Percentiles rank a stretch among this genome's conserved stretches.
Evolutionary conservation across 2,329 filamentous ascomycete species (phyloP).

Genomic region (Arthrobotrys iridis): DNA sequence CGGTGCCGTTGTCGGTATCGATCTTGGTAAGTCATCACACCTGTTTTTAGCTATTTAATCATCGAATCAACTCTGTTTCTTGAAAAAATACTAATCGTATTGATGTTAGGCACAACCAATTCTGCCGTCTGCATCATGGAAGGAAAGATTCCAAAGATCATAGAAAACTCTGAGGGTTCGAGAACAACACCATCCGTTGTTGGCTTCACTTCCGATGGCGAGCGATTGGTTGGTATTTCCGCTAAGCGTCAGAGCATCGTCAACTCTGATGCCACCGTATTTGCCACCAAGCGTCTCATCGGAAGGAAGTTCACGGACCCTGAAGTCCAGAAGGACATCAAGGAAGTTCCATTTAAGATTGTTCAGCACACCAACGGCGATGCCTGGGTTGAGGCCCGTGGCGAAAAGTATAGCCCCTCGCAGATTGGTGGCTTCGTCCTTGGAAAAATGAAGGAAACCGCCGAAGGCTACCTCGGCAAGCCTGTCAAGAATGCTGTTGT

Average conservation of each 20-base stretch:
- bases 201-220: slow-evolving; percentile 92
- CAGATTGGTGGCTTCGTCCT: slow-evolving; percentile 97
- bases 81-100: slow-evolving; percentile 10
- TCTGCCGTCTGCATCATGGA: slow-evolving; percentile 98
- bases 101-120: slow-evolving; percentile 80
- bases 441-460: slow-evolving; percentile 99
- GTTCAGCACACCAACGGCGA: slow-evolving; percentile 96
- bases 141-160: slow-evolving; percentile 93
- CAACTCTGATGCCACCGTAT: slow-evolving; percentile 98
- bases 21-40: slow-evolving; percentile 75
- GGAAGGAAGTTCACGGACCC: slow-evolving; percentile 93
- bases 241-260: slow-evolving; percentile 98
- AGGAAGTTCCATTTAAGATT: slow-evolving; percentile 98
- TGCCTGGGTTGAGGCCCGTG: slow-evolving; percentile 92
- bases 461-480: slow-evolving; percentile 90
- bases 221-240: slow-evolving; percentile 94
- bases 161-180: slow-evolving; percentile 95
- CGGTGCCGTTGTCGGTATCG: slow-evolving; percentile 96
- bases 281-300: slow-evolving; percentile 98
- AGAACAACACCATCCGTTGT: slow-evolving; percentile 94
- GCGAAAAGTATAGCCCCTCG: slow-evolving; percentile 96
- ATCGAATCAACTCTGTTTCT: background rate
- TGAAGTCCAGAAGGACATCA: slow-evolving; percentile 95
- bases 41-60: background rate
- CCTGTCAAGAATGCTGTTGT: slow-evolving; percentile 94